Evolutionary conservation across 331 rosid genomes (phyloP).

Genomic region (Rosa hybrid): DNA sequence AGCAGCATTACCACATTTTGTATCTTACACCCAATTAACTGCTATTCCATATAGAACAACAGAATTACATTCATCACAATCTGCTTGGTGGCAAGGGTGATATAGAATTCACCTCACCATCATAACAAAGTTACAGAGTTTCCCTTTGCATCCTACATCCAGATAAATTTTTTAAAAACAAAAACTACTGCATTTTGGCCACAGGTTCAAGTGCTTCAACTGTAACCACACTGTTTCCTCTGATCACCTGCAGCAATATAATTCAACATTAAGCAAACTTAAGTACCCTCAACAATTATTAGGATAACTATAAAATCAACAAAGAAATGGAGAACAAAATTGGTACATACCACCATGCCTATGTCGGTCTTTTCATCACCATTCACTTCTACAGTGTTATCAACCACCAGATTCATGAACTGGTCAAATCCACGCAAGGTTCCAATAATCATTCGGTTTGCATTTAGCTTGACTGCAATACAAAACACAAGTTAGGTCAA

Average conservation of each 20-base stretch:
- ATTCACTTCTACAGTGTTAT: slow-evolving; percentile 89
- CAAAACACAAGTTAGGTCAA: slow-evolving; percentile 3
- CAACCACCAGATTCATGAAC: slow-evolving; percentile 95
- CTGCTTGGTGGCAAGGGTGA: neutral
- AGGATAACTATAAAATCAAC: neutral
- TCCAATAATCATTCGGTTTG: slow-evolving; percentile 88
- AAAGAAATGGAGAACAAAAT: neutral
- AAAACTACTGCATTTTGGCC: slow-evolving; percentile 47
- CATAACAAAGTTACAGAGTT: slow-evolving; percentile 24
- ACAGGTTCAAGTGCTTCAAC: slow-evolving; percentile 99
- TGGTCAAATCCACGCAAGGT: slow-evolving; percentile 98
- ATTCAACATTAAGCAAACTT: slow-evolving; percentile 9
- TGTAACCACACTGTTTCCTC: slow-evolving; percentile 98
- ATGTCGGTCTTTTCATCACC: slow-evolving; percentile 83
- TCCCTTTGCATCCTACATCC: slow-evolving; percentile 1
- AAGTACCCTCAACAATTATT: neutral
- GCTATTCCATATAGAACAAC: slow-evolving; percentile 1
- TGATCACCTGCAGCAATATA: slow-evolving; percentile 66
- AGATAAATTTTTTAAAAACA: neutral
- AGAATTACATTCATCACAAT: slow-evolving; percentile 3
- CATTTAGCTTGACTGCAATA: slow-evolving; percentile 84
- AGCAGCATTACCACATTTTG: neutral
- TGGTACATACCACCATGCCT: slow-evolving; percentile 92
- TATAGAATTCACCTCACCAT: neutral
- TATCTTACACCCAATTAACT: slow-evolving; percentile 3